phyloP scores from a whole-genome alignment of 257 asterid genomes.

The Plantago ovata region DNA sequence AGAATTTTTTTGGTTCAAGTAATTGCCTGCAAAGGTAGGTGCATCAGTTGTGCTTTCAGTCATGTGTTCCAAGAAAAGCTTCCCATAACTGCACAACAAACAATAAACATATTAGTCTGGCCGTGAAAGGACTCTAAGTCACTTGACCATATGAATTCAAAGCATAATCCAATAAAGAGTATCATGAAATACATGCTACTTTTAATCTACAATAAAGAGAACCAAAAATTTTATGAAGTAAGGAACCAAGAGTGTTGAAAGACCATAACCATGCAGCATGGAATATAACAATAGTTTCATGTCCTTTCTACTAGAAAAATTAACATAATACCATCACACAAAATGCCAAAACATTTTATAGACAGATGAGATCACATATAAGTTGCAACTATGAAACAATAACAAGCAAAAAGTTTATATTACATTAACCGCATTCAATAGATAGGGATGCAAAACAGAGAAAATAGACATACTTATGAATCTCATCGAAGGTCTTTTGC shows the following conservation, averaged over 20 bases:
- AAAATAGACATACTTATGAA: conserved; percentile 57
- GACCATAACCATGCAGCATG: too few relatives aligned
- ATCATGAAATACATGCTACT: not conserved
- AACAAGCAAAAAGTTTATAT: not conserved
- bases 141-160: conserved; percentile 6
- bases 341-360: too few relatives aligned
- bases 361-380: too few relatives aligned
- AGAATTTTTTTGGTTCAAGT: conserved; percentile 10
- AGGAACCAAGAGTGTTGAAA: too few relatives aligned
- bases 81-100: conserved; percentile 59
- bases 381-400: too few relatives aligned
- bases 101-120: conserved; percentile 12
- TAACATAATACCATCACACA: too few relatives aligned
- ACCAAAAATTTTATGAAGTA: too few relatives aligned
- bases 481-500: conserved; percentile 82
- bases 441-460: not conserved
- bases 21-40: conserved; percentile 75
- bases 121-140: conserved; percentile 7
- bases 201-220: too few relatives aligned
- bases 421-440: not conserved
- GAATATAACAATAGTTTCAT: too few relatives aligned
- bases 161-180: not conserved
- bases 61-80: conserved; percentile 68
- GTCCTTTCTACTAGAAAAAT: too few relatives aligned
- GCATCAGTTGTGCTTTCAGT: conserved; percentile 63